phyloP scores from a whole-genome alignment of 2,329 filamentous ascomycete genomes.

The Zarea fungicola region DNA sequence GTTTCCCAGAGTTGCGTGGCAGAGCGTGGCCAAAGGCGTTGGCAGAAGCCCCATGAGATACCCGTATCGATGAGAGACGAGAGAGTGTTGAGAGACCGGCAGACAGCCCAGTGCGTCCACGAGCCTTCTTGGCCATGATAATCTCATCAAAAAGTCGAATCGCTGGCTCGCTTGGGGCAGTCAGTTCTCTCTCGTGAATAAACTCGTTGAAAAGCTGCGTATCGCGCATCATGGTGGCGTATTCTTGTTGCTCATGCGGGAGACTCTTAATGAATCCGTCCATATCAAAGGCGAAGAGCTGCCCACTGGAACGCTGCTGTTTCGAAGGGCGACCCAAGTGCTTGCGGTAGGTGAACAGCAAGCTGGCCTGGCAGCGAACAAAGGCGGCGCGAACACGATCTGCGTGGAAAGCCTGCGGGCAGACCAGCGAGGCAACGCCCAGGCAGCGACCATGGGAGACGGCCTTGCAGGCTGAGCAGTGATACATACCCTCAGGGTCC shows the following conservation, averaged over 20 bases:
- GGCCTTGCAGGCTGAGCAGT: constrained; percentile 60
- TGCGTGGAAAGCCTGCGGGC: constrained; percentile 55
- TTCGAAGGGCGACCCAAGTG: constrained; percentile 53
- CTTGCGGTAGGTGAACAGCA: constrained; percentile 63
- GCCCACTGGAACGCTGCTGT: constrained; percentile 55
- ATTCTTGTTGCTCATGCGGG: constrained; percentile 61
- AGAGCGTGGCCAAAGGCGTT: constrained; percentile 33
- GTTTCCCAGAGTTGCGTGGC: constrained; percentile 34
- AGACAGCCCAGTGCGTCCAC: constrained; percentile 61
- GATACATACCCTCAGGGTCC: constrained; percentile 67
- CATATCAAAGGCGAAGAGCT: constrained; percentile 61
- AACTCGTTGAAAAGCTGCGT: constrained; percentile 76
- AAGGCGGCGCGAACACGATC: constrained; percentile 60
- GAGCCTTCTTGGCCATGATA: constrained; percentile 69
- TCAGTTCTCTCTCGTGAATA: constrained; percentile 72
- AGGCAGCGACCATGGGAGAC: constrained; percentile 56
- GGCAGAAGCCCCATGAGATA: constrained; percentile 46
- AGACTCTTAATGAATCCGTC: constrained; percentile 59
- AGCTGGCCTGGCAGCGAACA: constrained; percentile 59
- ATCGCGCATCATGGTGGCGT: constrained; percentile 58
- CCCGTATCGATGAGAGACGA: constrained; percentile 54
- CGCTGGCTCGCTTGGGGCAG: constrained; percentile 53
- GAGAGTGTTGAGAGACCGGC: constrained; percentile 48
- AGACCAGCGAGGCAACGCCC: constrained; percentile 59
- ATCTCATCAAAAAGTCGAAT: constrained; percentile 81